A percentile compares a stretch with the other conserved stretches of the same genome.
Conservation (phyloP, 1,139 yeast genomes). For the Wickerhamiella infanticola region DNA sequence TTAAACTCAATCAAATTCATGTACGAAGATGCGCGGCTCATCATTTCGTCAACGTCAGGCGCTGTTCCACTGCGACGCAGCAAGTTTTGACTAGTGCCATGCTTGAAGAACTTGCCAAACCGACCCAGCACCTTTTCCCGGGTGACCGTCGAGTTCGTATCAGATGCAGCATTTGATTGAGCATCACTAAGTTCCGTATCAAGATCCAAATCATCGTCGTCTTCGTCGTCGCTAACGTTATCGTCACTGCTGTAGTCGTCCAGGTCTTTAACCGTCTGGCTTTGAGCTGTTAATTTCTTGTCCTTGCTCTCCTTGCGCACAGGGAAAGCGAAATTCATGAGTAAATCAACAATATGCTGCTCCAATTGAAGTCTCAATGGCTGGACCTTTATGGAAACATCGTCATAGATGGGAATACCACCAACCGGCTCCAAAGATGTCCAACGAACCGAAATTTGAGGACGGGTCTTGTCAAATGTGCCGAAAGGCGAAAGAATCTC, state of each 20-base stretch:
- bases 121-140: background rate
- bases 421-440: constrained; percentile 66
- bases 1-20: constrained; percentile 47
- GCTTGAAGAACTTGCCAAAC: background rate
- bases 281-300: background rate
- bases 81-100: background rate
- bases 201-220: constrained; percentile 6
- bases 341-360: constrained; percentile 42
- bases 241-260: constrained; percentile 6
- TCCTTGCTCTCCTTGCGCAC: constrained; percentile 20
- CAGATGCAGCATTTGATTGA: background rate
- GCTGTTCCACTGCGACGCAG: background rate
- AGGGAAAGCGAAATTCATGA: constrained; percentile 56
- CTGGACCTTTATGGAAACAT: constrained; percentile 34
- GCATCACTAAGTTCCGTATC: background rate
- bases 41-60: constrained; percentile 38
- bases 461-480: constrained; percentile 18
- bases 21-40: constrained; percentile 49
- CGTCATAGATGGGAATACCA: constrained; percentile 57
- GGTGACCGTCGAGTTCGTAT: background rate
- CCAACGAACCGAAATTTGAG: constrained; percentile 44
- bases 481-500: constrained; percentile 46
- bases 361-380: constrained; percentile 68
- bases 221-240: constrained; percentile 5
- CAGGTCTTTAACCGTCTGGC: background rate